These are phyloP conservation scores for Neocucurbitaria cava DNA, from an alignment of 2,329 filamentous ascomycete genomes.

Conservation along the genomic window DNA sequence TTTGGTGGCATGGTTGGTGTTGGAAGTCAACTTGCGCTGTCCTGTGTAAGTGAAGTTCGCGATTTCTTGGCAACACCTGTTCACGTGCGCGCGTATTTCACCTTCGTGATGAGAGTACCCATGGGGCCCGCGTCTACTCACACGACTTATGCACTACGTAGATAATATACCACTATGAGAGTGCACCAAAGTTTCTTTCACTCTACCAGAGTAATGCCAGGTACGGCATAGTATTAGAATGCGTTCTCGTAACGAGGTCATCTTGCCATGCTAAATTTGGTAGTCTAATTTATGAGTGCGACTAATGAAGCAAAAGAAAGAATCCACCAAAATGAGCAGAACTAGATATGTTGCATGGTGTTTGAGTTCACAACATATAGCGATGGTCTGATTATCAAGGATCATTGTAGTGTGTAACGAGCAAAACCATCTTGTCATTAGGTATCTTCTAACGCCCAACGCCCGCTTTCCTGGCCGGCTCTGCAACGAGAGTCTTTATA, in stretches of 20 bases:
- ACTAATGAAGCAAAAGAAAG: no score
- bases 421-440: neutral
- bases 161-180: no score
- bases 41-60: neutral
- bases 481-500: neutral
- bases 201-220: no score
- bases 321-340: neutral
- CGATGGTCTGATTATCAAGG: neutral
- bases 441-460: conserved; percentile 1
- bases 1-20: conserved; percentile 39
- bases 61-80: conserved; percentile 4
- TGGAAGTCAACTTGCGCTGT: neutral
- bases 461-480: neutral
- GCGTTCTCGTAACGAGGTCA: no score
- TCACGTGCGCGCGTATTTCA: conserved; percentile 10
- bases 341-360: neutral
- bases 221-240: no score
- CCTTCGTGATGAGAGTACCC: no score
- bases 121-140: no score
- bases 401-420: neutral
- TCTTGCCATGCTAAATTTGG: no score
- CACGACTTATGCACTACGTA: no score
- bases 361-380: neutral
- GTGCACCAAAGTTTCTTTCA: no score
- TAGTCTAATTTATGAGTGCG: no score